Conservation (phyloP, 768 basidiomycete species). For the Pisolithus albus region DNA sequence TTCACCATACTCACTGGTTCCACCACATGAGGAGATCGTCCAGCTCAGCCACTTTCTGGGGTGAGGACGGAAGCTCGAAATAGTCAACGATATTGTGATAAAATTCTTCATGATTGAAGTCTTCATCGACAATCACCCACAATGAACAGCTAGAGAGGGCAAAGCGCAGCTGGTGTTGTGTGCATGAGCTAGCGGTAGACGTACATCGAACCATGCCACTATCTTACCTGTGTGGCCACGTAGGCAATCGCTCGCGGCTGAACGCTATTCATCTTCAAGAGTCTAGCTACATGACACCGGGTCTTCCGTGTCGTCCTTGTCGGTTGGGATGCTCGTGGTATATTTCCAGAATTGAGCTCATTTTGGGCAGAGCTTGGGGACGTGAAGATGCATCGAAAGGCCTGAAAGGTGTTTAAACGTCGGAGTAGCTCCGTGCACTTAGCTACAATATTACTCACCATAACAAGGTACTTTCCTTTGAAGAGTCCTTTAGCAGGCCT, state of each 20-base stretch:
- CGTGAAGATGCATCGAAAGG: constrained; percentile 14
- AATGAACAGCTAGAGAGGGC: constrained; percentile 4
- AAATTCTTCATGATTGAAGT: constrained; percentile 8
- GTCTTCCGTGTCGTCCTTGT: neutral
- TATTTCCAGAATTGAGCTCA: constrained; percentile 1
- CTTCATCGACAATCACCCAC: constrained; percentile 4
- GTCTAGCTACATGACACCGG: constrained; percentile 1
- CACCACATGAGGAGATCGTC: constrained; percentile 8
- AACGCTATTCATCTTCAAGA: constrained; percentile 8
- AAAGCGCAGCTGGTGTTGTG: constrained; percentile 9
- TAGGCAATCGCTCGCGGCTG: constrained; percentile 20
- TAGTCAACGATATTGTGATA: constrained; percentile 12
- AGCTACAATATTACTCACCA: neutral
- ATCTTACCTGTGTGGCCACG: constrained; percentile 18
- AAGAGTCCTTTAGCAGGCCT: neutral
- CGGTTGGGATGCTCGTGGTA: neutral
- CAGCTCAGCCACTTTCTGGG: neutral
- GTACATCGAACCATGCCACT: neutral
- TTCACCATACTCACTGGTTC: constrained; percentile 4
- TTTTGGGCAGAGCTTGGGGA: constrained; percentile 12
- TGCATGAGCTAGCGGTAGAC: neutral
- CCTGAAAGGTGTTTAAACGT: constrained; percentile 6
- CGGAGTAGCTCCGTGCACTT: no score
- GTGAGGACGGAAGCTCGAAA: constrained; percentile 6
- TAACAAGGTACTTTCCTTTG: neutral